phyloP scores from a whole-genome alignment of 1,139 yeast species.

The Diutina pseudorugosa region DNA sequence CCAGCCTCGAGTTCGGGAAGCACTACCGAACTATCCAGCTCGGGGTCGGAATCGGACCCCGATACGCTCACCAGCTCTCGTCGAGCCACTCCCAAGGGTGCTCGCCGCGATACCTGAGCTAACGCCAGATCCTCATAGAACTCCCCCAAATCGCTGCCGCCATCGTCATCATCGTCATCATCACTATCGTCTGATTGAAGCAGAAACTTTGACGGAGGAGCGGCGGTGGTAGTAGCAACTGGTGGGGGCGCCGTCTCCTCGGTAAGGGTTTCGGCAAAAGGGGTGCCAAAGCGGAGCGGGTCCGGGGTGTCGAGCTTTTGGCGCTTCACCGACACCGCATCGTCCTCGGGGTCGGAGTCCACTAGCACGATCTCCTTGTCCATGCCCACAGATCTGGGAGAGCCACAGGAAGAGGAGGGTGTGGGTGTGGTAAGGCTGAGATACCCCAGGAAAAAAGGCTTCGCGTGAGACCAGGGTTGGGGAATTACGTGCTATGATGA shows the following conservation, averaged over 20 bases:
- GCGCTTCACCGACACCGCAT: background rate
- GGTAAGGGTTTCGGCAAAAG: background rate
- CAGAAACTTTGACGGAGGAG: background rate
- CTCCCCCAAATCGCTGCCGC: background rate
- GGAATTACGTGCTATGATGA: no score
- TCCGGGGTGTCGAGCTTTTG: background rate
- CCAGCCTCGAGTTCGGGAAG: background rate
- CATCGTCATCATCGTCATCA: background rate
- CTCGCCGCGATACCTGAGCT: background rate
- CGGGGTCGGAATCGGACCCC: background rate
- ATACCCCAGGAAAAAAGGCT: background rate
- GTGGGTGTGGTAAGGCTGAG: background rate
- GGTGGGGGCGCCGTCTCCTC: background rate
- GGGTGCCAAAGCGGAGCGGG: background rate
- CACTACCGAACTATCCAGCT: background rate
- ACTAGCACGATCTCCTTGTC: slow-evolving; percentile 1
- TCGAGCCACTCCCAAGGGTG: background rate
- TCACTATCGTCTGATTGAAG: background rate
- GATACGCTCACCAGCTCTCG: background rate
- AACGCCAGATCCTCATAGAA: background rate
- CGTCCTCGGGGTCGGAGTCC: slow-evolving; percentile 1
- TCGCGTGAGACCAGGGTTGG: no score
- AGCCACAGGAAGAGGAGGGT: no score
- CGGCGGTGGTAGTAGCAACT: background rate
- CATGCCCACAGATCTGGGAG: background rate